phyloP scores from a whole-genome alignment of 306 rosid genomes.

The Chamaecrista fasciculata region DNA sequence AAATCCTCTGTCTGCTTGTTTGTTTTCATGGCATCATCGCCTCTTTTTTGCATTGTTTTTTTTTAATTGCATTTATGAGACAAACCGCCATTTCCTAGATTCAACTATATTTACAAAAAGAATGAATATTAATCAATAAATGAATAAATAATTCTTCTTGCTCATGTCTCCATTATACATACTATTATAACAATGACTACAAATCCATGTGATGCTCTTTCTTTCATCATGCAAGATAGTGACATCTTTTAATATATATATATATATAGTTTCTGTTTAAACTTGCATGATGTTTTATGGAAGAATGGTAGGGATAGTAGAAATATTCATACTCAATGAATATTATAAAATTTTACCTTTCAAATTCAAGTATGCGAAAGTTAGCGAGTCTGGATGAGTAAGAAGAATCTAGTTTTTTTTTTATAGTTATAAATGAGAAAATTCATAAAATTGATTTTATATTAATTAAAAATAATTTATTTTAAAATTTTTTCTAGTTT shows the following conservation, averaged over 20 bases:
- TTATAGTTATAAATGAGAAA: too few species aligned
- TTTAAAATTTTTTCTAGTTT: too few species aligned
- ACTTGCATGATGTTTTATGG: not conserved
- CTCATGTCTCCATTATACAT: slow-evolving; percentile 10
- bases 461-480: too few species aligned
- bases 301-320: slow-evolving; percentile 50
- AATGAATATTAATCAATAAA: too few species aligned
- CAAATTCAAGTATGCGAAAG: too few species aligned
- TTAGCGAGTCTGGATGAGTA: too few species aligned
- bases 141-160: slow-evolving; percentile 7
- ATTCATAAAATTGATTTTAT: too few species aligned
- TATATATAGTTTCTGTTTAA: not conserved
- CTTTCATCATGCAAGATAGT: slow-evolving; percentile 40
- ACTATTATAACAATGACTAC: slow-evolving; percentile 25
- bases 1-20: slow-evolving; percentile 22
- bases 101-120: slow-evolving; percentile 30
- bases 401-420: too few species aligned
- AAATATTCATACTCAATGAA: slow-evolving; percentile 45
- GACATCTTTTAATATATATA: slow-evolving; percentile 47
- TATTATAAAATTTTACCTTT: too few species aligned
- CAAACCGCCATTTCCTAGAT: slow-evolving; percentile 31
- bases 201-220: slow-evolving; percentile 55
- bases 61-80: slow-evolving; percentile 24
- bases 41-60: not conserved
- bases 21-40: not conserved